Percentiles rank a stretch among this genome's conserved stretches.
These are phyloP conservation scores for Rutstroemia sp. DNA, from an alignment of 2,329 filamentous ascomycete genomes.

Conservation along the genomic window DNA sequence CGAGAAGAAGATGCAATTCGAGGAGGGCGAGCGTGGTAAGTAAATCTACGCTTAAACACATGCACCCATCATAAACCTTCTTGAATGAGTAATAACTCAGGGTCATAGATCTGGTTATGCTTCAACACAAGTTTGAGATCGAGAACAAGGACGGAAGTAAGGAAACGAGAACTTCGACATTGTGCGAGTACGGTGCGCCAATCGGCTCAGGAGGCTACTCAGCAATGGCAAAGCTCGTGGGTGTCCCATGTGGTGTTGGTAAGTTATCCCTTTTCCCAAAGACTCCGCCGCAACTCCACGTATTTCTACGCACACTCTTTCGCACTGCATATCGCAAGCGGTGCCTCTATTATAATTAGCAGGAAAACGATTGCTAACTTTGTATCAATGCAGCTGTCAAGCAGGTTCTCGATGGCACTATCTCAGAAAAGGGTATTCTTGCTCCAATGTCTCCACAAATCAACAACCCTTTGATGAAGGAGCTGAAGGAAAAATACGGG, in stretches of 20 bases:
- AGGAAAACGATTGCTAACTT: no score
- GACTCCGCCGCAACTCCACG: no score
- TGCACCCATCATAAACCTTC: no score
- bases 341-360: no score
- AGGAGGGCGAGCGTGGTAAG: constrained; percentile 57
- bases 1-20: constrained; percentile 88
- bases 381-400: constrained; percentile 48
- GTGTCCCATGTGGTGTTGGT: constrained; percentile 60
- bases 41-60: no score
- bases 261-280: no score
- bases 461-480: constrained; percentile 63
- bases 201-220: constrained; percentile 53
- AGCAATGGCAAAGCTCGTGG: constrained; percentile 78
- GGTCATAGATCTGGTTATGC: constrained; percentile 59
- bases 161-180: constrained; percentile 73
- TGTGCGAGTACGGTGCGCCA: constrained; percentile 75
- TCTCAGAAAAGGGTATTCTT: constrained; percentile 65
- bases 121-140: constrained; percentile 79
- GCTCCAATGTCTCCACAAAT: constrained; percentile 70
- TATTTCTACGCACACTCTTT: no score
- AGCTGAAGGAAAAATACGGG: constrained; percentile 51
- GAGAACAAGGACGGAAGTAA: constrained; percentile 71
- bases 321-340: no score
- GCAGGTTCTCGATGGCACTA: constrained; percentile 71
- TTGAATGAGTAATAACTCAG: no score